Percentiles rank a stretch among this genome's conserved stretches.
Conservation (phyloP, 768 basidiomycete species). For the Boletus rufocinnamomeus region DNA sequence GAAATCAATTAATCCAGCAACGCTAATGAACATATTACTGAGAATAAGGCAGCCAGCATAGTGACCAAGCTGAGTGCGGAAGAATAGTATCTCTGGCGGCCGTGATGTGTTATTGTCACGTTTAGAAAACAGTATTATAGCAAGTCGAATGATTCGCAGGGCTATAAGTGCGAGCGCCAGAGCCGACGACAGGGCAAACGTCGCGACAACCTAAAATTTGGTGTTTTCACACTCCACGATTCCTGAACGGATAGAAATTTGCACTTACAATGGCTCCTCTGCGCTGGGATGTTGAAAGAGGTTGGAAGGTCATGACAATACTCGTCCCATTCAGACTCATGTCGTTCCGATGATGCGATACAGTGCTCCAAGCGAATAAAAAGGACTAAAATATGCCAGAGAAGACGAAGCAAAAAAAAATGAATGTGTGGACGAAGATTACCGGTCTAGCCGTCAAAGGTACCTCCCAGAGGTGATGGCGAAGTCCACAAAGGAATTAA, state of each 20-base stretch:
- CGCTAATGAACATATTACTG: conserved; percentile 54
- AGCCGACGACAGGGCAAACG: conserved; percentile 56
- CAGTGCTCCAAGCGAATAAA: not conserved
- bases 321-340: conserved; percentile 9
- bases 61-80: conserved; percentile 69
- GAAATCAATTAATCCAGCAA: conserved; percentile 56
- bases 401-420: conserved; percentile 4
- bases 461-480: conserved; percentile 35
- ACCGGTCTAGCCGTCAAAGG: conserved; percentile 28
- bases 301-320: conserved; percentile 2
- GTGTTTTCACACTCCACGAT: not conserved
- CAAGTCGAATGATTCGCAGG: conserved; percentile 50
- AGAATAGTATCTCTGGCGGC: conserved; percentile 56
- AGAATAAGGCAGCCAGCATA: conserved; percentile 66
- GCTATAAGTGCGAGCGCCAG: conserved; percentile 53
- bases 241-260: not conserved
- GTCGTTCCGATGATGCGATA: conserved; percentile 1
- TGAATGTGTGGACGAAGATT: conserved; percentile 5
- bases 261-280: conserved; percentile 25
- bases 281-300: conserved; percentile 17
- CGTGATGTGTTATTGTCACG: conserved; percentile 31
- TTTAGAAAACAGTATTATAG: conserved; percentile 36
- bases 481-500: conserved; percentile 38
- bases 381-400: not conserved
- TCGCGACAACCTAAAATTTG: conserved; percentile 42